Base-by-base conservation (phyloP, 306 rosid species). In the Vigna hirtella region DNA sequence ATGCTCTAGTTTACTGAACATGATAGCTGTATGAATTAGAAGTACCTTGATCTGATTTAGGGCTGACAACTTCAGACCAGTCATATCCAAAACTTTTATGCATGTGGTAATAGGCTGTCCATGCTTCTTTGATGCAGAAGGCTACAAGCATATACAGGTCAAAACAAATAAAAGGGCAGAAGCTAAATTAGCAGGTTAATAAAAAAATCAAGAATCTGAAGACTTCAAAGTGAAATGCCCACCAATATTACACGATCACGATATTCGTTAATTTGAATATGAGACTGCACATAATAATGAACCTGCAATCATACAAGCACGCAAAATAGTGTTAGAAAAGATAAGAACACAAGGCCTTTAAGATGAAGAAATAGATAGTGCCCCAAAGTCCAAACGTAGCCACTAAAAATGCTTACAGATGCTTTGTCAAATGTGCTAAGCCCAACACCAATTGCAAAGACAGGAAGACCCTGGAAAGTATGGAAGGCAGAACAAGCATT, bases 211-310 rank as follows among this genome's bases (percentile, higher is more conserved):
- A 4, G 69, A 9, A 81, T 74, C 36, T 17, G 66, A 38, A 42
- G 20, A 76, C 43, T 49, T 56, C 7, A 81, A 89, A 64, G 18
- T 71, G 16, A 26, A 66, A 75, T 26, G 59, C 94, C 76, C 67
- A 95, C 98, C 97, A 95, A 91, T 74, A 91, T 42, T 77, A 89
- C 77, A 20, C 90, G 80, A 81, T 95, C 98, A 67, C 98, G 92
- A 78, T 95, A 95, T 86, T 95, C 98, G 74, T 95, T 95, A 43
- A 95, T 85, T 85, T 95, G 98, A 88, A 95, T 95, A 84, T 95
- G 98, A 72, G 98, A 95, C 88, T 95, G 98, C 86, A 95, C 98
- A 88, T 95, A 95, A 87, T 88, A 89, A 81, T 93, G 90, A 70
- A 93, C 97, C 98, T 95, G 88, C 34, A 85, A 45, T 17, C 69